phyloP scores from a whole-genome alignment of 495 filamentous ascomycete species.

The Jackrogersella minutella region DNA sequence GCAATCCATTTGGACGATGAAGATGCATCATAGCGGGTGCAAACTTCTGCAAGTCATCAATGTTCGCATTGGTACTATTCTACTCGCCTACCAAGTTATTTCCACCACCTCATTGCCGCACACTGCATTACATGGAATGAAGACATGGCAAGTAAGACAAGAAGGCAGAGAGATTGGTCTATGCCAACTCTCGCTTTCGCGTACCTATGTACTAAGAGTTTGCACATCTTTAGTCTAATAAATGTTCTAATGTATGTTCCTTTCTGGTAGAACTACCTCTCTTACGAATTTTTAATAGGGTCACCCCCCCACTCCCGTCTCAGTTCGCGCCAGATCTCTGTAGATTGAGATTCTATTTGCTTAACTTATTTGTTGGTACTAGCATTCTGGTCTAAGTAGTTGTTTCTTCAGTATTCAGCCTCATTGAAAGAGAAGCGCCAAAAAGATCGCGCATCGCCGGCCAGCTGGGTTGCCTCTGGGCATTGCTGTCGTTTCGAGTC shows the following conservation, averaged over 20 bases:
- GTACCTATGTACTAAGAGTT: background rate
- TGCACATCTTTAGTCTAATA: background rate
- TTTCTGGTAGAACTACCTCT: slow-evolving; percentile 9
- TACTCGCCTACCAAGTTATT: slow-evolving; percentile 8
- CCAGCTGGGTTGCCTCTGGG: slow-evolving; percentile 12
- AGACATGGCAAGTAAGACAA: slow-evolving; percentile 7
- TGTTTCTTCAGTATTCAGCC: slow-evolving; percentile 2
- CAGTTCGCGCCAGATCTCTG: slow-evolving; percentile 19
- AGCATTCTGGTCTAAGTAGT: background rate
- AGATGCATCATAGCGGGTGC: slow-evolving; percentile 35
- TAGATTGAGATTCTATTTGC: background rate
- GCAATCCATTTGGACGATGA: slow-evolving; percentile 27
- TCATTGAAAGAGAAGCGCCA: slow-evolving; percentile 5
- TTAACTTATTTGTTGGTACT: slow-evolving; percentile 9
- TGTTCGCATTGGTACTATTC: slow-evolving; percentile 34
- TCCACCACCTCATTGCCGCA: slow-evolving; percentile 7
- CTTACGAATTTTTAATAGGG: slow-evolving; percentile 19
- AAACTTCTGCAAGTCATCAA: slow-evolving; percentile 33
- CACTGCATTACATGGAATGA: slow-evolving; percentile 21
- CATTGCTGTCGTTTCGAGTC: slow-evolving; percentile 3
- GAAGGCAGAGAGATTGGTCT: background rate
- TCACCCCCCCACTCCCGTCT: slow-evolving; percentile 27
- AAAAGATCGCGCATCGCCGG: slow-evolving; percentile 1
- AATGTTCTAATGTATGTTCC: slow-evolving; percentile 4
- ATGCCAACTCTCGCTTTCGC: background rate